Evolutionary conservation across 441 rosid genomes (phyloP), one percentile per base, ranked within the genome.

Genomic region (Adansonia gregorii): DNA sequence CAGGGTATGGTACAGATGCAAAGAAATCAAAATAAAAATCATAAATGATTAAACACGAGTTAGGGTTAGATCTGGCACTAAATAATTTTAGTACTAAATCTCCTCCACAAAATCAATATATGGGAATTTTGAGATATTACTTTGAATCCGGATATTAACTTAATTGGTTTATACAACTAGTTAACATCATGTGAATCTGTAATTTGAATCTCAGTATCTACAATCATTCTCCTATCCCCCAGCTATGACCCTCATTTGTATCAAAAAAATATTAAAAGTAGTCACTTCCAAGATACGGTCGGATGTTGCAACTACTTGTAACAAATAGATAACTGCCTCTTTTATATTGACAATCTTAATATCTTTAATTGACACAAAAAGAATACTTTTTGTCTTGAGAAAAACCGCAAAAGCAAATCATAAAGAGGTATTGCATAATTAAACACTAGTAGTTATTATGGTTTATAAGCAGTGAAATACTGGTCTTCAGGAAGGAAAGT

Each of bases 351-450:
- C 7, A 4, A 8, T 17, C 10, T 49, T 6, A 15, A 22, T 55
- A 14, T 15, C 43, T 27, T 41, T 9, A 39, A 46, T 41, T 60
- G n/a, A 55, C 9, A 48, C 39, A 64, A 19, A 75, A 70, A 0
- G 39, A 75, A 65, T 35, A n/a, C 35, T 1, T 24, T 6, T 0
- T 2, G 0, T 4, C 27, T 43, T 41, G 11, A 54, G 24, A 9
- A 63, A 31, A 63, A 55, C 45, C 22, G 60, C 70, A 64, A 46
- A 83, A 0, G 64, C 19, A 67, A 20, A 56, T 67, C 24, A 0
- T 1, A 24, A 10, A 43, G 52, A 59, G 73, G 39, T 7, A 6
- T 12, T 76, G 12, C 17, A 19, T 5, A n/a, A 46, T n/a, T 22
- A 27, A 9, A 20, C 17, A 35, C 7, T 64, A 31, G 20, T 64